phyloP scores from a whole-genome alignment of 2,329 filamentous ascomycete genomes.

The Hypoxylon rubiginosum region DNA sequence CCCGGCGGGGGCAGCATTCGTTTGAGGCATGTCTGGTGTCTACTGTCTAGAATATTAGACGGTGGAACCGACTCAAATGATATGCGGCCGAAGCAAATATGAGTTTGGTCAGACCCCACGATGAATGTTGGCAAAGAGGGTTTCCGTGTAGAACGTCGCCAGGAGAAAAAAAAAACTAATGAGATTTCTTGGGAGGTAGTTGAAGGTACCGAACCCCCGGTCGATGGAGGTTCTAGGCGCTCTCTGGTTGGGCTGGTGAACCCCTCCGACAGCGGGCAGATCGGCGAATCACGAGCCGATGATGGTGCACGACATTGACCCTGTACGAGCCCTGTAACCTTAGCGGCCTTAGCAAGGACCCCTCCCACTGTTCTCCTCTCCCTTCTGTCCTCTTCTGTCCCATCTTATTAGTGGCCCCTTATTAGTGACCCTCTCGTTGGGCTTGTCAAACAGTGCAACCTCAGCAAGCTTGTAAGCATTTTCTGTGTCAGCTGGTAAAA shows the following conservation, averaged over 20 bases:
- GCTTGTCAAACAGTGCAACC: slow-evolving; percentile 17
- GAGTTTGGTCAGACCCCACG: slow-evolving; percentile 17
- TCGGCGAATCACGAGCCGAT: slow-evolving; percentile 43
- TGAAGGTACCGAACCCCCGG: slow-evolving; percentile 30
- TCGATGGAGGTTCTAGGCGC: slow-evolving; percentile 30
- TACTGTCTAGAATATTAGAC: slow-evolving; percentile 21
- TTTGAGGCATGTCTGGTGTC: slow-evolving; percentile 52
- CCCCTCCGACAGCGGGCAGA: slow-evolving; percentile 34
- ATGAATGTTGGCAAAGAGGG: slow-evolving; percentile 22
- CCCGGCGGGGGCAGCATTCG: slow-evolving; percentile 48
- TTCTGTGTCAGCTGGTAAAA: slow-evolving; percentile 33
- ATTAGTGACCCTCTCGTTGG: neutral
- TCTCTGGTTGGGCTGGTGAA: slow-evolving; percentile 17
- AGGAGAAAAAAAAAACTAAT: slow-evolving; percentile 24
- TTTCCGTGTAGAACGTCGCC: slow-evolving; percentile 19
- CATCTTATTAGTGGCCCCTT: neutral
- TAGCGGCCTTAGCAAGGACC: neutral
- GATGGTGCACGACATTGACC: slow-evolving; percentile 30
- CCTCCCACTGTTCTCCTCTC: neutral
- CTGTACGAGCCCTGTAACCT: slow-evolving; percentile 17
- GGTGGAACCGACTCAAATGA: slow-evolving; percentile 25
- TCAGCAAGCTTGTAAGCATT: slow-evolving; percentile 23
- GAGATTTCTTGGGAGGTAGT: slow-evolving; percentile 29
- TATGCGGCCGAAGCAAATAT: slow-evolving; percentile 6
- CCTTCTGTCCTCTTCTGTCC: neutral